Conservation (phyloP, 1,284 basidiomycete genomes). For the Takashimella koratensis region DNA sequence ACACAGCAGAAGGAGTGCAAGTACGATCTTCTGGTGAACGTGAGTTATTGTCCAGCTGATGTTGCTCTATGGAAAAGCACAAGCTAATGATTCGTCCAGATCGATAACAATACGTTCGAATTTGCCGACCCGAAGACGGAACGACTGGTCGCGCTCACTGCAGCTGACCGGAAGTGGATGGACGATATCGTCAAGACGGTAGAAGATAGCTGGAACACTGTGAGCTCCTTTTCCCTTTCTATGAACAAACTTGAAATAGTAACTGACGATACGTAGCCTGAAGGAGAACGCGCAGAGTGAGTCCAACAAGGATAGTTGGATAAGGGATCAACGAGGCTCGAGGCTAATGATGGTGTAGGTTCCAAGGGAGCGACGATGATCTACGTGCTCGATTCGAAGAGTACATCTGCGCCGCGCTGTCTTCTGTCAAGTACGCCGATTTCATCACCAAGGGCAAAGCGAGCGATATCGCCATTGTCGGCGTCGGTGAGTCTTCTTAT, state of each 20-base stretch:
- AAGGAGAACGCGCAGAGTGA: constrained; percentile 29
- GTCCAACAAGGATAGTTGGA: neutral
- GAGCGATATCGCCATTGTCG: constrained; percentile 26
- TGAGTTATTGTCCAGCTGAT: constrained; percentile 48
- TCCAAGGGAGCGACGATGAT: constrained; percentile 91
- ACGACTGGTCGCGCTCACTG: constrained; percentile 70
- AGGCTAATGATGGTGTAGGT: no score
- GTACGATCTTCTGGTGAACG: constrained; percentile 86
- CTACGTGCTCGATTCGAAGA: constrained; percentile 71
- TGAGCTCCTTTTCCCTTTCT: no score
- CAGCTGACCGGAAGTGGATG: constrained; percentile 97
- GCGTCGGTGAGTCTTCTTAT: constrained; percentile 12
- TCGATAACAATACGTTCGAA: constrained; percentile 77
- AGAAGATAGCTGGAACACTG: constrained; percentile 70
- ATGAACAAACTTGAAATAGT: neutral
- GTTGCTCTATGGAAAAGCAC: no score
- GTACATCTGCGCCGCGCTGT: constrained; percentile 44
- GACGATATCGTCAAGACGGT: constrained; percentile 73
- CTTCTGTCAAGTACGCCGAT: constrained; percentile 81
- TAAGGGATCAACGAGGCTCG: constrained; percentile 7
- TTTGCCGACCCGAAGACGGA: constrained; percentile 79
- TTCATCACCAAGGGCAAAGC: constrained; percentile 55
- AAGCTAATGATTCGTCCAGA: constrained; percentile 58
- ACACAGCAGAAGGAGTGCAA: constrained; percentile 80
- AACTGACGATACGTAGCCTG: constrained; percentile 48